Evolutionary conservation across 805 yeast genomes (phyloP), one percentile per base, ranked within the genome.

Genomic region (Wickerhamiella australiensis): DNA sequence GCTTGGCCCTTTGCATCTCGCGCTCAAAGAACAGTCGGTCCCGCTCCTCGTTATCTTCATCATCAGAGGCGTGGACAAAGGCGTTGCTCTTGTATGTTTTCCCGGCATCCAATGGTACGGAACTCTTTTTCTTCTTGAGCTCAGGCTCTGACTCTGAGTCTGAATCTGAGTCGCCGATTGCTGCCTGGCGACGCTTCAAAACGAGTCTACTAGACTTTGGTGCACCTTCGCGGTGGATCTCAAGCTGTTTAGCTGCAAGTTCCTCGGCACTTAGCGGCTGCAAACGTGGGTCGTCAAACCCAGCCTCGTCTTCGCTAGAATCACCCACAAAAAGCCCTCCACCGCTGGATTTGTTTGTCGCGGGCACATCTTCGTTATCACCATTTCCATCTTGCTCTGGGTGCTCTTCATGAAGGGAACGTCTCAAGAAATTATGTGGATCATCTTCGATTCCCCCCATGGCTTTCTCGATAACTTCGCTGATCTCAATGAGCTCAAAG

Each of bases 31-130:
- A 81, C 26, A 57, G 69, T 2, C 57, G 59, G 47, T 72, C 76
- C 37, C 68, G 68, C 43, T 78, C 85, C 12, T 70, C 77, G 57
- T 79, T 85, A 4, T 76, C 69, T 9, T 73, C 79, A 57, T 79
- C 84, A 59, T 80, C 86, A 1, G 84, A 78, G 47, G 74, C 80
- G 46, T 68, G 68, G 42, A 81, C 73, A 54, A 64, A 74, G 50
- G 74, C 78, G 3, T 79, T 65, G 1, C 86, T 80, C 41, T 73
- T 68, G 46, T 56, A 35, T 33, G 49, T 25, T 46, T 38, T 25
- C 18, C 36, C 47, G 41, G 44, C 50, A 9, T 11, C 13, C 23
- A 49, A 52, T 13, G 49, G 43, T 49, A 12, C 46, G 8, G 27
- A 22, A 3, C 8, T 13, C 21, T 26, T 42, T n/a, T n/a, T 21